Evolutionary conservation across 306 rosid genomes (phyloP).

Genomic region (Vigna radiata): DNA sequence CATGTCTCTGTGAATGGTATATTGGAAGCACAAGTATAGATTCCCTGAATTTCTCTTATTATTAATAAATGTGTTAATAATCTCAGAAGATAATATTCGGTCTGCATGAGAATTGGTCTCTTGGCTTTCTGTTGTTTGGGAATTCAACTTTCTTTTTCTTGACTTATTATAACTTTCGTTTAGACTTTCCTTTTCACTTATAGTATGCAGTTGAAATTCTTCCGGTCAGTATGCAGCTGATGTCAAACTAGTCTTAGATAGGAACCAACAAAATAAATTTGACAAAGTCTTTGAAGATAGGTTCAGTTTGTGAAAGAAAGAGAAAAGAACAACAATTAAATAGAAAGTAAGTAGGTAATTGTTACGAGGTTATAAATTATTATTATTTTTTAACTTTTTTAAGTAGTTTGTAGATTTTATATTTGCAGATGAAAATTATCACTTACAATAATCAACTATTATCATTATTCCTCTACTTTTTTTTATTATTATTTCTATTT

Average conservation of each 20-base stretch:
- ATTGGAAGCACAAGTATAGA: background rate
- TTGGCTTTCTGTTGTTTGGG: background rate
- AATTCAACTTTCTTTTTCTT: background rate
- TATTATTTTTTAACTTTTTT: no score
- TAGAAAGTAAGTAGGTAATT: no score
- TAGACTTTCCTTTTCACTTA: background rate
- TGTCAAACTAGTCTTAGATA: background rate
- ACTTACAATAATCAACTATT: no score
- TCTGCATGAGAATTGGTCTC: conserved; percentile 2
- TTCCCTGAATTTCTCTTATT: background rate
- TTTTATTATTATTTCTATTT: no score
- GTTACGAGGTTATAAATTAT: no score
- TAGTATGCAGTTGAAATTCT: background rate
- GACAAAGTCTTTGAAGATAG: background rate
- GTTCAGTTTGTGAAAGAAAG: background rate
- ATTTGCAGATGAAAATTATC: no score
- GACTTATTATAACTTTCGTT: background rate
- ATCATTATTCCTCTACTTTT: no score
- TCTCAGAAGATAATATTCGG: background rate
- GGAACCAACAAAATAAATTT: background rate
- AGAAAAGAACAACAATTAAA: no score
- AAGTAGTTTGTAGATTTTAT: no score
- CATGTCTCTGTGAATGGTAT: background rate
- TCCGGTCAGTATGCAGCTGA: conserved; percentile 10
- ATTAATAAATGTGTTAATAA: background rate